Percentiles rank a stretch among this genome's conserved stretches.
These are phyloP conservation scores for Periconia sp. DNA, from an alignment of 2,329 filamentous ascomycete genomes.

Conservation along the genomic window DNA sequence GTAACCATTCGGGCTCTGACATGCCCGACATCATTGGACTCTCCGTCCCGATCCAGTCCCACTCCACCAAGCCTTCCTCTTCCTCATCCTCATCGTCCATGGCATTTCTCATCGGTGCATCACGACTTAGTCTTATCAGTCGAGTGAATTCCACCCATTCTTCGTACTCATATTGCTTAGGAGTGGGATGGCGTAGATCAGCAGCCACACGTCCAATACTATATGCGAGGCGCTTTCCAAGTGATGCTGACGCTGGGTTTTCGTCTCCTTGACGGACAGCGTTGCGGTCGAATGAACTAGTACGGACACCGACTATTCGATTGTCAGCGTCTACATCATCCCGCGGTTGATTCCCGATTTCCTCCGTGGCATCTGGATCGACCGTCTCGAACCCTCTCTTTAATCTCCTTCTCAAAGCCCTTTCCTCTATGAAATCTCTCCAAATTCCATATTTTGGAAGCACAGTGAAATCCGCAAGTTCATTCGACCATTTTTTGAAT, in stretches of 20 bases:
- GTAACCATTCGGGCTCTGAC: conserved; percentile 67
- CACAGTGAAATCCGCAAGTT: conserved; percentile 66
- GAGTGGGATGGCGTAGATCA: conserved; percentile 60
- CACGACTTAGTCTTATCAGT: conserved; percentile 62
- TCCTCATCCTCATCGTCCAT: conserved; percentile 49
- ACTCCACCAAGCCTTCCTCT: conserved; percentile 63
- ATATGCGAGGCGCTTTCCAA: conserved; percentile 64
- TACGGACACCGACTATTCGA: conserved; percentile 7
- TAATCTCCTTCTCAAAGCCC: conserved; percentile 43
- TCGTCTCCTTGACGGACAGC: conserved; percentile 44
- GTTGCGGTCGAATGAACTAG: conserved; percentile 39
- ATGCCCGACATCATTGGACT: conserved; percentile 67
- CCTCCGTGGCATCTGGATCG: conserved; percentile 29
- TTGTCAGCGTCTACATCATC: conserved; percentile 10
- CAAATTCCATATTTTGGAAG: conserved; percentile 64
- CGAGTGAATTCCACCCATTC: conserved; percentile 86
- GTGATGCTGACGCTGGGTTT: conserved; percentile 52
- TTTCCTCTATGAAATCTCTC: conserved; percentile 51
- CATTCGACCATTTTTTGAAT: conserved; percentile 64
- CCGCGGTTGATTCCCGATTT: conserved; percentile 9
- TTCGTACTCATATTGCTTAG: conserved; percentile 73
- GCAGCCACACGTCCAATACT: conserved; percentile 69
- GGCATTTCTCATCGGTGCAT: conserved; percentile 20
- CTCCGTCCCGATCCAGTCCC: conserved; percentile 73
- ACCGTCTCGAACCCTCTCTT: conserved; percentile 50